A percentile compares a stretch with the other conserved stretches of the same genome.
These are phyloP conservation scores for Candida pseudoglaebosa DNA, from an alignment of 805 yeast species.

Conservation along the genomic window DNA sequence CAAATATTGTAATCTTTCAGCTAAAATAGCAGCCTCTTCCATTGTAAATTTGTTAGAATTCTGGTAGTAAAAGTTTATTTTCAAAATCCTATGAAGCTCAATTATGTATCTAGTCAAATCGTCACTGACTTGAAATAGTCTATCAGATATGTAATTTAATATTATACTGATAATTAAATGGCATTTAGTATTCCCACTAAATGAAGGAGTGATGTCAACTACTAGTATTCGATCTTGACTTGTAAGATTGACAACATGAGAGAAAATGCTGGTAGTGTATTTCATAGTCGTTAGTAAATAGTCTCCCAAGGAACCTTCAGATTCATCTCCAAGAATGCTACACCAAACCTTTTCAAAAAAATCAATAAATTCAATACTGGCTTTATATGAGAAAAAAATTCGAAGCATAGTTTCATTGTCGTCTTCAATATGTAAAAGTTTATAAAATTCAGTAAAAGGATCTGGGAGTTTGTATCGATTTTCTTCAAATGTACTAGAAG, in stretches of 20 bases:
- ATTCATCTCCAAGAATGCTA: slow-evolving; percentile 61
- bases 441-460: slow-evolving; percentile 2
- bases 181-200: slow-evolving; percentile 39
- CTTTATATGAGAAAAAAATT: slow-evolving; percentile 41
- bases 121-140: neutral
- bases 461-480: neutral
- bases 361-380: slow-evolving; percentile 1
- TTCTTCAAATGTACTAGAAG: neutral
- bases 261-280: slow-evolving; percentile 34
- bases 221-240: slow-evolving; percentile 37
- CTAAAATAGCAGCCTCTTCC: slow-evolving; percentile 44
- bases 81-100: neutral
- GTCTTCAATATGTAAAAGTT: slow-evolving; percentile 37
- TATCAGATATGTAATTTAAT: slow-evolving; percentile 15
- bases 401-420: slow-evolving; percentile 35
- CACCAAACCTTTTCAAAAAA: slow-evolving; percentile 47
- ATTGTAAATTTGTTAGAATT: slow-evolving; percentile 35
- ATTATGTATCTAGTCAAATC: neutral
- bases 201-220: slow-evolving; percentile 48
- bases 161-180: slow-evolving; percentile 16
- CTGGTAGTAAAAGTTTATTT: slow-evolving; percentile 26
- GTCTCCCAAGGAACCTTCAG: slow-evolving; percentile 45
- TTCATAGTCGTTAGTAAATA: slow-evolving; percentile 27
- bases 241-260: slow-evolving; percentile 40
- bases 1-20: slow-evolving; percentile 38